Evolutionary conservation across 2,329 filamentous ascomycete species (phyloP), one percentile per base, ranked within the genome.

Genomic region (Arthrobotrys entomopaga): DNA sequence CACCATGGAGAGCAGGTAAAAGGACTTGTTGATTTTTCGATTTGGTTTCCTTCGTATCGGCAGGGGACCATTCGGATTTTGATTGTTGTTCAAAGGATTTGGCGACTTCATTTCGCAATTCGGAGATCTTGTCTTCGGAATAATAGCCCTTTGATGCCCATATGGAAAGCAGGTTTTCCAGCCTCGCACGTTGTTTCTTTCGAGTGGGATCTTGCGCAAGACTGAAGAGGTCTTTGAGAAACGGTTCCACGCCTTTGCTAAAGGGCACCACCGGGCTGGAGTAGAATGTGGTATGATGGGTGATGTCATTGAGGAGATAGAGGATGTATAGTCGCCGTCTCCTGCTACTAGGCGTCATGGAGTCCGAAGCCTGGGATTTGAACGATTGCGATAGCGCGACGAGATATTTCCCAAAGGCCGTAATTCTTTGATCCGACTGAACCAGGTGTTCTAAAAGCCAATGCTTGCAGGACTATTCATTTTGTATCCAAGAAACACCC

Each of bases 361-460:
- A 46, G 24, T 52, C 69, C 38, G 70, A 59, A 26, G 65, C 77
- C 26, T 48, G 78, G 76, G 54, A 79, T 73, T 57, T 78, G 78
- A 88, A 86, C 48, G 89, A 89, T 76, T 85, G 87, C 77, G 90
- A 86, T 71, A 94, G 83, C 54, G 89, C 87, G 75, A 86, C 85
- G 76, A 96, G 83, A 82, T 92, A 96, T 82, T 92, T 93, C 78
- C 87, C 90, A 77, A 96, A 83, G 48, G 89, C 87, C 70, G 84
- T 83, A 77, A 88, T 86, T 78, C 92, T 89, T 77, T 86, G 84
- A 66, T 86, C 81, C 72, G 92, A 95, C 69, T 86, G 85, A 78
- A 87, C 85, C 80, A 94, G 84, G 83, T 92, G 87, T 78, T 86
- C 86, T 80, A 93, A 82, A 79, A 94, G 89, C 92, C 92, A 96